Percentiles rank a stretch among this genome's conserved stretches.
Conservation (phyloP, 371 early-diverging fungal genomes). For the Mucor indicus region DNA sequence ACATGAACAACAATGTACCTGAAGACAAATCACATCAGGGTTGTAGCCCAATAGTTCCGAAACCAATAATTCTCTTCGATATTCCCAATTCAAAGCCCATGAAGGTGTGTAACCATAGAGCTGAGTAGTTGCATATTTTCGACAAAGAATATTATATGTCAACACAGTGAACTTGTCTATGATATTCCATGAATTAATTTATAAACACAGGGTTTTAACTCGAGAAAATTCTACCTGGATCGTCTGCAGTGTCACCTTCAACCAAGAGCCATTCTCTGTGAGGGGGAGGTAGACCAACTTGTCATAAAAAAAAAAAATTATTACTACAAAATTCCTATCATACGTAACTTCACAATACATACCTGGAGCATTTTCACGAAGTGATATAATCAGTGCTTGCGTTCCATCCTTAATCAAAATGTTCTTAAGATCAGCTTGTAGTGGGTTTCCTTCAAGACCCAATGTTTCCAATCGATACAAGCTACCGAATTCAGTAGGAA, state of each 20-base stretch:
- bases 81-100: constrained; percentile 95
- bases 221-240: no score
- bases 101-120: constrained; percentile 96
- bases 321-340: not conserved
- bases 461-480: constrained; percentile 91
- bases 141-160: constrained; percentile 94
- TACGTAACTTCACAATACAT: not conserved
- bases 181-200: no score
- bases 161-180: constrained; percentile 81
- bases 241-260: constrained; percentile 42
- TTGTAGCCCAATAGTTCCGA: constrained; percentile 86
- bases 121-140: constrained; percentile 86
- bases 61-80: constrained; percentile 89
- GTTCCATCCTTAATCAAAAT: constrained; percentile 89
- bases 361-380: constrained; percentile 92
- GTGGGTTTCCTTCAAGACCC: constrained; percentile 97
- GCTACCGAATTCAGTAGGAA: constrained; percentile 94
- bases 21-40: constrained; percentile 95
- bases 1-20: no score
- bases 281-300: constrained; percentile 80
- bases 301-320: constrained; percentile 7
- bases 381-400: constrained; percentile 78
- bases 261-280: constrained; percentile 91
- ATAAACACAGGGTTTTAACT: no score
- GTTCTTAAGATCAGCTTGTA: constrained; percentile 80